Evolutionary conservation across 2,329 filamentous ascomycete genomes (phyloP).

Genomic region (Elsinoe perseae): DNA sequence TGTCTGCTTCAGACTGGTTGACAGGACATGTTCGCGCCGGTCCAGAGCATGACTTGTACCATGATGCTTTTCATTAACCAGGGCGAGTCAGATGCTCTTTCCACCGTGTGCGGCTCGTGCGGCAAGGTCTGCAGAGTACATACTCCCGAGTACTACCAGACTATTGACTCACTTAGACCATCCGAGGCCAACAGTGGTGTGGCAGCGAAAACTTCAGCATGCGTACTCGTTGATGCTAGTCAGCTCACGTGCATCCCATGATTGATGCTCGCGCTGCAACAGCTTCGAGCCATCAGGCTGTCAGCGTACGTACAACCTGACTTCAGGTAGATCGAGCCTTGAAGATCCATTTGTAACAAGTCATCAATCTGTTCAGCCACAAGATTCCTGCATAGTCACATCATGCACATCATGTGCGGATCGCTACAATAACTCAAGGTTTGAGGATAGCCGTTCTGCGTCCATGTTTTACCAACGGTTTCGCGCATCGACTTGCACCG

Average conservation of each 20-base stretch:
- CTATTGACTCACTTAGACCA: neutral
- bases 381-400: neutral
- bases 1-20: neutral
- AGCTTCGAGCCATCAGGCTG: neutral
- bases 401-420: neutral
- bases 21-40: neutral
- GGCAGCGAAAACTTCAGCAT: neutral
- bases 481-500: neutral
- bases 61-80: neutral
- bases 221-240: neutral
- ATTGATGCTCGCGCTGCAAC: neutral
- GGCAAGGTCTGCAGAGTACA: neutral
- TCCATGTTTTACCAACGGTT: neutral
- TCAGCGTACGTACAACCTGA: neutral
- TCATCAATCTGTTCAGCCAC: slow-evolving; percentile 1
- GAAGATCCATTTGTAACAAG: neutral
- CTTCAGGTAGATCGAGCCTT: neutral
- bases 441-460: neutral
- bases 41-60: neutral
- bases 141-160: neutral
- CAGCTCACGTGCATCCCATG: neutral
- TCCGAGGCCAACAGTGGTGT: neutral
- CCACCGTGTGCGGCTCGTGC: neutral
- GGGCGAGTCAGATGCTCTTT: neutral
- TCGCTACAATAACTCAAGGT: neutral